Base-by-base conservation (phyloP, 2,329 filamentous ascomycete genomes). In the Rutstroemia sydowiana region DNA sequence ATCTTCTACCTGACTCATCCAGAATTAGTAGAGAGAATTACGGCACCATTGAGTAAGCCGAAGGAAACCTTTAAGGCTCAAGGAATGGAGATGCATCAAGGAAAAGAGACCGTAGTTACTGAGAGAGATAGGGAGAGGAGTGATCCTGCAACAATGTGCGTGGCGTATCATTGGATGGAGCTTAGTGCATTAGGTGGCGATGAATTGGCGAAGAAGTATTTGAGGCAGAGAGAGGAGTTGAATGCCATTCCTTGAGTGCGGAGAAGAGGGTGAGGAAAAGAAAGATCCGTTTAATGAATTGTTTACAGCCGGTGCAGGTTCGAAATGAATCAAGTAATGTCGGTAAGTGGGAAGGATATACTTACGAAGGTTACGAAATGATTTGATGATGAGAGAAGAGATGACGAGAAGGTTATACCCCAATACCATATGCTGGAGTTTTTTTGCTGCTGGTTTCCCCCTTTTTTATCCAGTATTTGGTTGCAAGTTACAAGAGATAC, bases 81-180 rank as follows among this genome's bases (percentile, higher is more conserved):
- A 51, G 82, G 93, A 61, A 88, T 95, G 77, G 87, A 86, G 53
- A 79, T 79, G 64, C 82, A 80, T 58, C 75, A 76, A 11, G 72
- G 74, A 5, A 58, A 68, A 32, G 60, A 69, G 53, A 60, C 64
- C 18, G 67, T 66, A 30, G 63, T 59, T 49, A 62, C 68, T 40
- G 78, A 78, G 37, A 73, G 78, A 48, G 80, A 85, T 61, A 74
- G 77, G 14, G 69, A 74, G 49, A 76, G 88, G 59, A 90, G 84
- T 54, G 89, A 96, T 66, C 88, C 88, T 2, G 85, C 85, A 49
- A 82, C 90, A 39, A 93, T 97, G 87, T 96, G 91, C 63, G 81
- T 95, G 52, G 92, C 92, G 9, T 84, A 95, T 69, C 92, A 97
- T 73, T 97, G 92, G 91, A 96, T 97, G 90, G 88, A 92, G 71